Percentiles rank a stretch among this genome's conserved stretches.
Evolutionary conservation across 345 rosid genomes (phyloP).

Genomic region (Aurinia saxatilis): DNA sequence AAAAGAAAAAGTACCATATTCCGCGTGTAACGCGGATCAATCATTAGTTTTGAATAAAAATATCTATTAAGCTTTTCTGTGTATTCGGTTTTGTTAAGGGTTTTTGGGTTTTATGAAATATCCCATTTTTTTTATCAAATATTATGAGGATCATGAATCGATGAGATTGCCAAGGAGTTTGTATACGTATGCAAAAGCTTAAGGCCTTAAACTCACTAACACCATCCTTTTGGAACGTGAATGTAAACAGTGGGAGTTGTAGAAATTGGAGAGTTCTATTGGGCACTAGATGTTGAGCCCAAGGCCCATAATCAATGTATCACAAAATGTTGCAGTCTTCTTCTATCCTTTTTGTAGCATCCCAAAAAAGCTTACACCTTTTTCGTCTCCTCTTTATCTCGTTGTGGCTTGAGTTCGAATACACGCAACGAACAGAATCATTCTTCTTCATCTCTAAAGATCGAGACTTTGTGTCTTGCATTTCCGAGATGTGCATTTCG

Average conservation of each 20-base stretch:
- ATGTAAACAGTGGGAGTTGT: too few species aligned
- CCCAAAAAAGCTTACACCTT: constrained; percentile 5
- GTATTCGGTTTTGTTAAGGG: too few species aligned
- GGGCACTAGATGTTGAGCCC: too few species aligned
- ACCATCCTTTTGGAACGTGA: neutral
- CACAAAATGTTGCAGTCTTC: too few species aligned
- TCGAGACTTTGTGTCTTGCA: neutral
- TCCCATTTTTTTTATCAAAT: too few species aligned
- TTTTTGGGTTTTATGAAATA: too few species aligned
- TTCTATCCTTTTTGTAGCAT: neutral
- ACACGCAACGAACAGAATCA: constrained; percentile 13
- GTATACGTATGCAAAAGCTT: neutral
- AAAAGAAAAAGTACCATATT: too few species aligned
- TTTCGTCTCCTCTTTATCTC: neutral
- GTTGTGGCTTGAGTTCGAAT: constrained; percentile 14
- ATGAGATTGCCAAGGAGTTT: neutral
- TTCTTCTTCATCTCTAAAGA: constrained; percentile 1
- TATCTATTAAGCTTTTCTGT: too few species aligned
- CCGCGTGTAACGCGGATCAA: too few species aligned
- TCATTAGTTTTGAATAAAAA: too few species aligned
- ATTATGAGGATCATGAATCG: too few species aligned
- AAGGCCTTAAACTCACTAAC: neutral
- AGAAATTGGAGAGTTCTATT: too few species aligned
- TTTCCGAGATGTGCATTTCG: constrained; percentile 24
- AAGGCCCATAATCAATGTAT: neutral